Base-by-base conservation (phyloP, 345 rosid species). In the Zanthoxylum bungeanum region DNA sequence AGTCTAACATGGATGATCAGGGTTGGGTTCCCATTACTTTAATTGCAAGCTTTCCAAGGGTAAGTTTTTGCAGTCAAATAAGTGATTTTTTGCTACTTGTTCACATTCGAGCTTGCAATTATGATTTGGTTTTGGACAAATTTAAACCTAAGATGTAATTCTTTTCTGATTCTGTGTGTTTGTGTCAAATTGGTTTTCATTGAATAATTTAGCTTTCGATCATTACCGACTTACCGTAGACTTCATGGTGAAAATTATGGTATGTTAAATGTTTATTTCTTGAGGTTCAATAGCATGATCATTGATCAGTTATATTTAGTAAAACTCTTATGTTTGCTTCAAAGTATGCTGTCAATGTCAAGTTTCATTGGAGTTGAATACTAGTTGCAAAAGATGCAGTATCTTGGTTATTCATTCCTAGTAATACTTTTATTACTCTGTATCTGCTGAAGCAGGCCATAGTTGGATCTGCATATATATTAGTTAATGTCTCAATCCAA, bases 11-110 rank as follows among this genome's bases (percentile, higher is more conserved):
- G 89, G 85, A 86, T 70, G 76, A 77, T 39, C 76, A 79, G 52
- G 89, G 89, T 27, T 85, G 87, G 87, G 89, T 86, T 27, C 68
- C 87, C 19, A 64, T 86, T 72, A 67, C 80, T 60, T 72, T 86
- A 72, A 81, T 86, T 67, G 89, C 89, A 5, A 76, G 83, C 69
- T 86, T 86, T 73, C 84, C 77, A 34, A 79, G 85, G 31, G 89
- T 86, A 81, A 81, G 87, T 70, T 55, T 71, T 51, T 39, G 33
- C 55, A 5, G 33, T 21, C 24, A 10, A 27, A 49, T 51, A 34
- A 71, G 46, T 16, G 4, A 21, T 60, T 24, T 30, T 33, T 22
- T n/a, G 24, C 61, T 60, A 9, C 33, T 14, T 31, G n/a, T 39
- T 44, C 22, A 27, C 11, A 33, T 53, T 73, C 42, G 19, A 12